Evolutionary conservation across 139 green algal species (phyloP).

Genomic region (Pseudopediastrum boryanum): DNA sequence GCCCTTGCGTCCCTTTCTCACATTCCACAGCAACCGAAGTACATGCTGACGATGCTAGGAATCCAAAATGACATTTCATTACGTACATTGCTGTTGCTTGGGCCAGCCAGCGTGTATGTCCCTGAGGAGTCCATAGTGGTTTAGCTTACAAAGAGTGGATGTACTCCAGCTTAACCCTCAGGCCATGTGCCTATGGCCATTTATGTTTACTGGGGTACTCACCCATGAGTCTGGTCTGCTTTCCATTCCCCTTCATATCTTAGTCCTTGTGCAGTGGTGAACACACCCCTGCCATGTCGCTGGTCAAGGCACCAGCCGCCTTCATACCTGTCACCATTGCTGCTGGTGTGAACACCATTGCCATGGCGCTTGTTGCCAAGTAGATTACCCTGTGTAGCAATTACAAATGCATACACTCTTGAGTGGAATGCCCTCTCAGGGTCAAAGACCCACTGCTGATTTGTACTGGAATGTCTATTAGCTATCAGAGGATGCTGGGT

Average conservation of each 20-base stretch:
- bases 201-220: background rate
- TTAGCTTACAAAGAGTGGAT: background rate
- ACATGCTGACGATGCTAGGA: no score
- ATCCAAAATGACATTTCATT: no score
- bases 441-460: background rate
- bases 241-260: slow-evolving; percentile 52
- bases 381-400: slow-evolving; percentile 2
- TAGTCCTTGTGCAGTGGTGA: slow-evolving; percentile 11
- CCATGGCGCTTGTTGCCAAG: slow-evolving; percentile 25
- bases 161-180: background rate
- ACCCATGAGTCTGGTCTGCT: slow-evolving; percentile 39
- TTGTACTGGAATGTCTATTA: background rate
- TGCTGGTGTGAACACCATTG: slow-evolving; percentile 22
- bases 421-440: background rate
- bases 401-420: background rate
- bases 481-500: background rate
- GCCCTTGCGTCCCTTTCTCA: no score
- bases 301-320: slow-evolving; percentile 45
- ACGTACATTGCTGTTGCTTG: no score
- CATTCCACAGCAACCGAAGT: no score
- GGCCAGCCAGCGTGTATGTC: no score
- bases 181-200: background rate
- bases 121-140: background rate
- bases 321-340: slow-evolving; percentile 31
- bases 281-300: slow-evolving; percentile 47